phyloP scores from a whole-genome alignment of 177 flowering plant species.

The Vitis hybrid region DNA sequence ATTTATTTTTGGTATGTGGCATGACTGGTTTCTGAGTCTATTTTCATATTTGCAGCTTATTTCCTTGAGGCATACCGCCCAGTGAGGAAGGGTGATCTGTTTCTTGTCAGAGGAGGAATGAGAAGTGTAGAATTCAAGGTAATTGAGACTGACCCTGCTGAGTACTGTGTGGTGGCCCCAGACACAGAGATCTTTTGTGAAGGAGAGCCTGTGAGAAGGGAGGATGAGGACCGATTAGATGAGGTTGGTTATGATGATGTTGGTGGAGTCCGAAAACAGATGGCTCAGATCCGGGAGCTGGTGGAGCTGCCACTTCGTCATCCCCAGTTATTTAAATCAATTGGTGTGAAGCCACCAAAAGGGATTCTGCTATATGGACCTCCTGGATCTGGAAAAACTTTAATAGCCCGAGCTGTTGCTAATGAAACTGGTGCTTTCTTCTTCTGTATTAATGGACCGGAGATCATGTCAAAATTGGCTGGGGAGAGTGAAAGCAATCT shows the following conservation, averaged over 20 bases:
- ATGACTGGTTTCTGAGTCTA: neutral
- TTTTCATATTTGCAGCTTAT: constrained; percentile 50
- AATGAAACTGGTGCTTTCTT: constrained; percentile 84
- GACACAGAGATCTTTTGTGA: constrained; percentile 79
- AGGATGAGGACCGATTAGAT: constrained; percentile 68
- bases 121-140: constrained; percentile 75
- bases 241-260: constrained; percentile 84
- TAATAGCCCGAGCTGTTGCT: constrained; percentile 78
- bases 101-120: constrained; percentile 83
- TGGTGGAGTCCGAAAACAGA: constrained; percentile 80
- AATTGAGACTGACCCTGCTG: constrained; percentile 73
- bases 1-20: neutral
- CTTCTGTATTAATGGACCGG: constrained; percentile 79
- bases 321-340: constrained; percentile 70
- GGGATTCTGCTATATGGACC: constrained; percentile 79
- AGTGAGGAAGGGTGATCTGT: constrained; percentile 68
- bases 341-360: constrained; percentile 80
- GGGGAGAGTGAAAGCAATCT: constrained; percentile 86
- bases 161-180: constrained; percentile 75
- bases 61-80: constrained; percentile 78
- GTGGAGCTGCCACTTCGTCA: constrained; percentile 79
- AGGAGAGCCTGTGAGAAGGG: constrained; percentile 69
- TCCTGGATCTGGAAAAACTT: constrained; percentile 77
- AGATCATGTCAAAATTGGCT: constrained; percentile 78
- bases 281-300: constrained; percentile 79